Conservation (phyloP, 2,329 filamentous ascomycete genomes). For the Colletotrichum sp. region DNA sequence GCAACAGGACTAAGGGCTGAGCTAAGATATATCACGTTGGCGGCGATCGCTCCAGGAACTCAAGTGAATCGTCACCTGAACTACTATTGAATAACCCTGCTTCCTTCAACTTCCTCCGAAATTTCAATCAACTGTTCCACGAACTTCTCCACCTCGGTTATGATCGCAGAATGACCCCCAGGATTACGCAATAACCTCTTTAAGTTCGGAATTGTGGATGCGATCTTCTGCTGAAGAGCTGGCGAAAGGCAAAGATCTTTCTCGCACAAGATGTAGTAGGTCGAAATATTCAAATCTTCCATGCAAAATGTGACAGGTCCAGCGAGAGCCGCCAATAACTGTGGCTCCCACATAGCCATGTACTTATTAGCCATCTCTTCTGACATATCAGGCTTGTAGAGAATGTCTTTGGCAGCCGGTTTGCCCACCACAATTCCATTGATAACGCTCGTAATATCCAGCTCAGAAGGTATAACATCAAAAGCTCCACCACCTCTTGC, state of each 20-base stretch:
- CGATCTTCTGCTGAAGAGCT: not conserved
- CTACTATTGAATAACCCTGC: not conserved
- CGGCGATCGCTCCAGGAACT: not conserved
- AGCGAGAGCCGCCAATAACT: not conserved
- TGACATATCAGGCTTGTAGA: not conserved
- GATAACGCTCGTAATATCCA: not conserved
- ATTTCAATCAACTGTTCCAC: not conserved
- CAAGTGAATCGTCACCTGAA: not conserved
- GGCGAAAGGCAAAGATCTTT: not conserved
- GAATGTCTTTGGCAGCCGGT: not conserved
- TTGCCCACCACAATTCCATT: not conserved
- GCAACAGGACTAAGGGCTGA: not conserved
- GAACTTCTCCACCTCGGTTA: not conserved
- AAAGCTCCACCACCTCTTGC: not conserved
- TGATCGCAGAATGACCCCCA: not conserved
- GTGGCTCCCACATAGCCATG: not conserved
- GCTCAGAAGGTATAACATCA: not conserved
- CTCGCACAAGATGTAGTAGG: not conserved
- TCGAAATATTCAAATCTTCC: not conserved
- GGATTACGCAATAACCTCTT: not conserved
- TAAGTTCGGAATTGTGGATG: not conserved
- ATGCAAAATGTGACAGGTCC: not conserved
- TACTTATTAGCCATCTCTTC: not conserved
- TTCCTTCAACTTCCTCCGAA: not conserved
- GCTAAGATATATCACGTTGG: not conserved